These are phyloP conservation scores for Arthonia radiata DNA, from an alignment of 495 filamentous ascomycete species.

Conservation along the genomic window DNA sequence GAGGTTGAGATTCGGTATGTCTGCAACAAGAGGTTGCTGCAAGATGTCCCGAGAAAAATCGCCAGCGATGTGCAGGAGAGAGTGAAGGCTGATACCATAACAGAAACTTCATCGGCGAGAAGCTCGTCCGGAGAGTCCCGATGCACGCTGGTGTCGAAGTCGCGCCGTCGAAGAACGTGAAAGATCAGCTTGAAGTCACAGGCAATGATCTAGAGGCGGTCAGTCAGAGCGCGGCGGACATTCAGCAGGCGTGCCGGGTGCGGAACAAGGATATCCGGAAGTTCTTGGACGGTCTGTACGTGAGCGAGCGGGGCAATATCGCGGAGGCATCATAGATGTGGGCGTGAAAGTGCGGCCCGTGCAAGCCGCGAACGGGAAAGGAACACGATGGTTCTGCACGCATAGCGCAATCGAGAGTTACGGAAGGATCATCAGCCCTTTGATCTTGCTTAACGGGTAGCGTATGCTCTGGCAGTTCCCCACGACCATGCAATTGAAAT, in stretches of 20 bases:
- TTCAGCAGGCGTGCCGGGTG: conserved; percentile 97
- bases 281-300: conserved; percentile 99
- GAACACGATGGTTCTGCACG: too few relatives aligned
- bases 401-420: too few relatives aligned
- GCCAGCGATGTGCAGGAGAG: not conserved
- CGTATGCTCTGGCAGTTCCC: too few relatives aligned
- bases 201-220: conserved; percentile 94
- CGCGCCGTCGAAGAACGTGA: conserved; percentile 65
- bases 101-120: conserved; percentile 98
- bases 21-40: too few relatives aligned
- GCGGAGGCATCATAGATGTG: conserved; percentile 34
- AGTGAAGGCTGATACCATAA: conserved; percentile 3
- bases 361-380: too few relatives aligned
- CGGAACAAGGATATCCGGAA: conserved; percentile 99
- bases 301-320: conserved; percentile 92
- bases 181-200: conserved; percentile 82
- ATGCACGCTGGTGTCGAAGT: conserved; percentile 81
- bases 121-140: conserved; percentile 79
- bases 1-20: conserved; percentile 94
- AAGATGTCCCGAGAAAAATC: not conserved
- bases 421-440: too few relatives aligned
- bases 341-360: too few relatives aligned
- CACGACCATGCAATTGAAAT: too few relatives aligned
- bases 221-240: conserved; percentile 91
- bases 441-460: too few relatives aligned